Conservation (phyloP, 331 rosid genomes). For the Spiraea crenata region DNA sequence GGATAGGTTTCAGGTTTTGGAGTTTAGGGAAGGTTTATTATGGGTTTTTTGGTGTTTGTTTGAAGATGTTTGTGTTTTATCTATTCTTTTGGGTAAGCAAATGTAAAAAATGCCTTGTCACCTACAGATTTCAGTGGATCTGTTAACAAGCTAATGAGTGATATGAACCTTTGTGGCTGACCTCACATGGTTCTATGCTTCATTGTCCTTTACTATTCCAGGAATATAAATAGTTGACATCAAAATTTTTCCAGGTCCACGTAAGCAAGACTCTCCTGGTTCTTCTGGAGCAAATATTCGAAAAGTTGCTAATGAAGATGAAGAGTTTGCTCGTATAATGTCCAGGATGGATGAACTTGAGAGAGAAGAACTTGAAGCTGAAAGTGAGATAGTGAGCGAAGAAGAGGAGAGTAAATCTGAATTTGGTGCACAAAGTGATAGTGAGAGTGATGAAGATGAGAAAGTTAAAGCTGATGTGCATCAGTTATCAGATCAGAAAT, state of each 20-base stretch:
- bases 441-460: slow-evolving; percentile 35
- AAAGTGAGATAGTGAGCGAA: slow-evolving; percentile 29
- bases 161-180: not conserved
- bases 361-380: slow-evolving; percentile 74
- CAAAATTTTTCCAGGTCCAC: slow-evolving; percentile 40
- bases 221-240: not conserved
- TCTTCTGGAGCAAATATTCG: slow-evolving; percentile 25
- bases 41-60: not conserved
- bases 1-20: not conserved
- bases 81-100: not conserved
- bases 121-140: not conserved
- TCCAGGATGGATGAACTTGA: slow-evolving; percentile 73
- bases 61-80: too few relatives aligned
- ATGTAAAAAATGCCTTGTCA: not conserved
- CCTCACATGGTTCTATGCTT: not conserved
- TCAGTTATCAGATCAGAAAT: slow-evolving; percentile 35
- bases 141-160: not conserved
- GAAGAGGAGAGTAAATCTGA: slow-evolving; percentile 35
- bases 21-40: not conserved
- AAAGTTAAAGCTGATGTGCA: slow-evolving; percentile 34
- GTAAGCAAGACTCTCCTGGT: slow-evolving; percentile 34
- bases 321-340: slow-evolving; percentile 53
- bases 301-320: slow-evolving; percentile 36
- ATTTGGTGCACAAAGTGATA: slow-evolving; percentile 21
- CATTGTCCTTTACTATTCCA: not conserved